Percentiles rank a stretch among this genome's conserved stretches.
These are phyloP conservation scores for Auricularia sp. DNA, from an alignment of 768 basidiomycete species.

Conservation along the genomic window DNA sequence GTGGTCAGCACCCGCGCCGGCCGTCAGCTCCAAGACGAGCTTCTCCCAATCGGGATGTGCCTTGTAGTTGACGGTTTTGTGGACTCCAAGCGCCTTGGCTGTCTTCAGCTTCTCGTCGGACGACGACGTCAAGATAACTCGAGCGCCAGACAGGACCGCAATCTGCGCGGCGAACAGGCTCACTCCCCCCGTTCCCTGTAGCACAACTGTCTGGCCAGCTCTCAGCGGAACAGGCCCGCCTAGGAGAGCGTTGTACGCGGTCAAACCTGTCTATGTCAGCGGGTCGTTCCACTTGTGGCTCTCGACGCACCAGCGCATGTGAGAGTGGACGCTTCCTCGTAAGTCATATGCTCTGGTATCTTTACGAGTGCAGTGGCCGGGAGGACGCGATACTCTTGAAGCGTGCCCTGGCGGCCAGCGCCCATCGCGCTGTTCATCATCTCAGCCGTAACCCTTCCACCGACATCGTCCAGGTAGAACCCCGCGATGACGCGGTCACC, in stretches of 20 bases:
- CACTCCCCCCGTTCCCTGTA: constrained; percentile 12
- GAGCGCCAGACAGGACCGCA: constrained; percentile 52
- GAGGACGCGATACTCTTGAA: not conserved
- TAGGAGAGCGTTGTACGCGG: constrained; percentile 51
- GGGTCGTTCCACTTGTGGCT: constrained; percentile 18
- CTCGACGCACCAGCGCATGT: constrained; percentile 29
- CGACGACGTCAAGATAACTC: constrained; percentile 58
- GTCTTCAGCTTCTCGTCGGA: constrained; percentile 52
- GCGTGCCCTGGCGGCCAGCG: not conserved
- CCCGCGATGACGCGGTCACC: not conserved
- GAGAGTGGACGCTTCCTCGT: constrained; percentile 56
- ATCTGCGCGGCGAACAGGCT: constrained; percentile 42
- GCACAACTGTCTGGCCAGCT: constrained; percentile 48
- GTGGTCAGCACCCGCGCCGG: constrained; percentile 25
- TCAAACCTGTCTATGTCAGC: constrained; percentile 41
- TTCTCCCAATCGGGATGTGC: constrained; percentile 48
- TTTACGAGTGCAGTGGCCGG: constrained; percentile 26
- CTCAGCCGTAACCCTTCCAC: not conserved
- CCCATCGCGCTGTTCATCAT: not conserved
- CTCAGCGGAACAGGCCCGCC: constrained; percentile 38
- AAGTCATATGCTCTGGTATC: constrained; percentile 49
- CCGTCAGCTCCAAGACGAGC: constrained; percentile 34
- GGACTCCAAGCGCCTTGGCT: constrained; percentile 40
- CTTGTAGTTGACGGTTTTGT: constrained; percentile 52
- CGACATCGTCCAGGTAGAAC: not conserved